Conservation (phyloP, 305 asterid genomes). For the Solanum hybrid region DNA sequence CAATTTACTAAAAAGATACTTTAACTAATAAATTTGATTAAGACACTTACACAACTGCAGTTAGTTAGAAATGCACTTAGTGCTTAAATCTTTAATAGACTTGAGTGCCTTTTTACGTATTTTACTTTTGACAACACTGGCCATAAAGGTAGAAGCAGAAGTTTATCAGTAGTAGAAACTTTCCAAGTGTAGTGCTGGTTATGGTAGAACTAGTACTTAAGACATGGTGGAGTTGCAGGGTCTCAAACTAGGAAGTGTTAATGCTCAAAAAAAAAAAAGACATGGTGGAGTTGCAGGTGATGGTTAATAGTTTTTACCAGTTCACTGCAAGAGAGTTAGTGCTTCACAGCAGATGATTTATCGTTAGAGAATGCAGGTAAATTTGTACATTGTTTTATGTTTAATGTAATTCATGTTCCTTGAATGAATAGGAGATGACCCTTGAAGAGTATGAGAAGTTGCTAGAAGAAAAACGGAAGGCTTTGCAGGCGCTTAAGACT, state of each 20-base stretch:
- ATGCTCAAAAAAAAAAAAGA: neutral
- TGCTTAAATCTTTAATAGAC: neutral
- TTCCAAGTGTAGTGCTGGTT: neutral
- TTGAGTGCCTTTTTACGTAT: neutral
- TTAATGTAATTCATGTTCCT: neutral
- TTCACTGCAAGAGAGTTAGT: neutral
- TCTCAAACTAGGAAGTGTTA: neutral
- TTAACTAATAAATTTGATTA: neutral
- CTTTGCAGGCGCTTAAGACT: conserved; percentile 48
- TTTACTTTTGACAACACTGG: neutral
- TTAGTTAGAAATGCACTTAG: neutral
- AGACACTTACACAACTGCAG: neutral
- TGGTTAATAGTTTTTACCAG: neutral
- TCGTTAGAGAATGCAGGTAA: neutral
- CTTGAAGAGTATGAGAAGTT: conserved; percentile 86
- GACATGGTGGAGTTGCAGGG: neutral
- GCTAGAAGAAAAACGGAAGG: conserved; percentile 74
- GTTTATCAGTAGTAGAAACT: neutral
- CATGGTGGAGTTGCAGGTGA: neutral
- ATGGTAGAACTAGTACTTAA: neutral
- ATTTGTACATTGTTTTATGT: neutral
- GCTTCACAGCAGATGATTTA: neutral
- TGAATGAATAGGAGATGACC: conserved; percentile 65
- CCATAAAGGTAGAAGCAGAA: neutral
- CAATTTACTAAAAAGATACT: neutral